Base-by-base conservation (phyloP, 2,329 filamentous ascomycete species). In the Pseudogymnoascus sp. region DNA sequence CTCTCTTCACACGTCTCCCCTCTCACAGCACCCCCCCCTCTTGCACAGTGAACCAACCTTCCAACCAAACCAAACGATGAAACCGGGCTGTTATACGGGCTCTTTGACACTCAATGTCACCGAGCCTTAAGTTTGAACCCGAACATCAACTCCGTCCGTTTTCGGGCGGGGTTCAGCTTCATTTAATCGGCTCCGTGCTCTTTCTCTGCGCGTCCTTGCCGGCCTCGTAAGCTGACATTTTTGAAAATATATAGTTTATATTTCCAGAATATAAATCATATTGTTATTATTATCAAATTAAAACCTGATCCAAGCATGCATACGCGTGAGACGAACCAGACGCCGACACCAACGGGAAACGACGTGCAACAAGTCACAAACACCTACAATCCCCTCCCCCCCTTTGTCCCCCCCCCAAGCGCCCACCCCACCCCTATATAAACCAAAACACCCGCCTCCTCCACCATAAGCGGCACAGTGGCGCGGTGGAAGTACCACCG, bases 181-280 rank as follows among this genome's bases (percentile, higher is more conserved):
- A 37, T 61, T 61, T 61, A 61, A 61, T 37, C 57, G 57, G 57
- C 57, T 54, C 23, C 45, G 45, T 54, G 36, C 57, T 61, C 7
- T 28, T 39, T 2, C 6, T 2, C 14, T 36, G 57, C 36, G 57
- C 31, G 57, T 61, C 16, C 57, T 36, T 61, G 57, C 57, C 57
- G 16, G 57, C 57, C 57, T 61, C 57, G 57, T 39, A 61, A 61
- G 57, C 57, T 61, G 31, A 61, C 57, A 61, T 36, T 23, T 2
- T 13, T 54, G 34, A n/a, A 48, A 25, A 13, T 25, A 4, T 48
- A 6, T n/a, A 6, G 5, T 14, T 48, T 48, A 14, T 25, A 6
- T 23, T 48, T n/a, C 5, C n/a, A 23, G 23, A 11, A 45, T 21
- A 21, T 45, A 4, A 21, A 23, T 48, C 25, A 14, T 25, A 48